Conservation (phyloP, 257 asterid species). For the Jasminum sambac region DNA sequence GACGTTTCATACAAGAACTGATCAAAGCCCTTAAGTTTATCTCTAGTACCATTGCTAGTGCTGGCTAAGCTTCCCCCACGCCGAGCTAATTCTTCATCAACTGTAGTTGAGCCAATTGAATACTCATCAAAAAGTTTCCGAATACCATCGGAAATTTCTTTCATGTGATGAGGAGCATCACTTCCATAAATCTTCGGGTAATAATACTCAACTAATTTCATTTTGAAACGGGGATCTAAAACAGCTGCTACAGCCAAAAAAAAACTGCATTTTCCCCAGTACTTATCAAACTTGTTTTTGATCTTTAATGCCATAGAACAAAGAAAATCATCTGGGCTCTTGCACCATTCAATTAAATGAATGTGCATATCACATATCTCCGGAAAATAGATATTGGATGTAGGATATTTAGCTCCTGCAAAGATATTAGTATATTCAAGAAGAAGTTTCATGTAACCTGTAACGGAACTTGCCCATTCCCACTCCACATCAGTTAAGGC, state of each 20-base stretch:
- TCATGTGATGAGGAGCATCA: constrained; percentile 56
- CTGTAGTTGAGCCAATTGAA: constrained; percentile 50
- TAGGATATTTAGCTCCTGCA: constrained; percentile 53
- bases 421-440: constrained; percentile 60
- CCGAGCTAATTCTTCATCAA: constrained; percentile 47
- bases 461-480: constrained; percentile 58
- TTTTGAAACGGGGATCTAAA: constrained; percentile 91
- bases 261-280: constrained; percentile 83
- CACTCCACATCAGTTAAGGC: constrained; percentile 75
- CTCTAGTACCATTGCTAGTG: constrained; percentile 55
- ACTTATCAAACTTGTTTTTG: constrained; percentile 74
- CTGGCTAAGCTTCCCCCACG: constrained; percentile 44
- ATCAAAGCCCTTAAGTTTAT: constrained; percentile 88
- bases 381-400: constrained; percentile 74
- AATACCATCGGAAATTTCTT: constrained; percentile 61
- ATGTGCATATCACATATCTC: constrained; percentile 83
- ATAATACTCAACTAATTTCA: constrained; percentile 89
- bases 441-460: constrained; percentile 64
- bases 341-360: constrained; percentile 81
- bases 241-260: constrained; percentile 75
- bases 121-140: constrained; percentile 78
- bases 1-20: constrained; percentile 81
- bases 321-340: constrained; percentile 72
- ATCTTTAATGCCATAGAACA: constrained; percentile 70
- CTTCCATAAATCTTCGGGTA: constrained; percentile 64